Percentiles rank a stretch among this genome's conserved stretches.
Conservation (phyloP, 371 early-diverging fungal genomes). For the Mortierella sp. region DNA sequence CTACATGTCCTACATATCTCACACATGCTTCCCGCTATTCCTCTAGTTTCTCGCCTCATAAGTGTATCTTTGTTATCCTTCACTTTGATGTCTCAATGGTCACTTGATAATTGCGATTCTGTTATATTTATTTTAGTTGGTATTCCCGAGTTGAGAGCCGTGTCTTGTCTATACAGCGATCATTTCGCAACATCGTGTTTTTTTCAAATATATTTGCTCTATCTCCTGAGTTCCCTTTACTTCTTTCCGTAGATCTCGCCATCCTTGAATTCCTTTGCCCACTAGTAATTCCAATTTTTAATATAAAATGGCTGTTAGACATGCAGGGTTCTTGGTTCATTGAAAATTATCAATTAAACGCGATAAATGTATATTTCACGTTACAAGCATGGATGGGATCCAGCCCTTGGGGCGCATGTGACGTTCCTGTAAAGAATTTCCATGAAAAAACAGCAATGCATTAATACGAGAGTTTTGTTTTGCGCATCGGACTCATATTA, state of each 20-base stretch:
- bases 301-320: too few species aligned
- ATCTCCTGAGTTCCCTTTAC: conserved; percentile 11
- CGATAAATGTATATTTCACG: not conserved
- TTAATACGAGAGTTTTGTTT: not conserved
- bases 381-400: conserved; percentile 86
- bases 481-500: too few species aligned
- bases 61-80: too few species aligned
- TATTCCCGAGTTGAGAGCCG: not conserved
- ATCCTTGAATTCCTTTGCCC: conserved; percentile 83
- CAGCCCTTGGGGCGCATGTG: conserved; percentile 79
- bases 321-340: too few species aligned
- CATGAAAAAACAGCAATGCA: too few species aligned
- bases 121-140: not conserved
- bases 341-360: too few species aligned
- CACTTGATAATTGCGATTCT: too few species aligned
- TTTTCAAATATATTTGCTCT: not conserved
- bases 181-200: not conserved
- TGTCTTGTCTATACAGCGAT: conserved; percentile 25
- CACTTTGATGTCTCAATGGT: too few species aligned
- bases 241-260: conserved; percentile 56
- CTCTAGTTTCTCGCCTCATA: too few species aligned
- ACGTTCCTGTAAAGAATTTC: conserved; percentile 55
- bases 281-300: conserved; percentile 61
- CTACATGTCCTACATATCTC: too few species aligned
- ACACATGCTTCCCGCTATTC: too few species aligned